Evolutionary conservation across 305 asterid genomes (phyloP).

Genomic region (Fraxinus baroniana): DNA sequence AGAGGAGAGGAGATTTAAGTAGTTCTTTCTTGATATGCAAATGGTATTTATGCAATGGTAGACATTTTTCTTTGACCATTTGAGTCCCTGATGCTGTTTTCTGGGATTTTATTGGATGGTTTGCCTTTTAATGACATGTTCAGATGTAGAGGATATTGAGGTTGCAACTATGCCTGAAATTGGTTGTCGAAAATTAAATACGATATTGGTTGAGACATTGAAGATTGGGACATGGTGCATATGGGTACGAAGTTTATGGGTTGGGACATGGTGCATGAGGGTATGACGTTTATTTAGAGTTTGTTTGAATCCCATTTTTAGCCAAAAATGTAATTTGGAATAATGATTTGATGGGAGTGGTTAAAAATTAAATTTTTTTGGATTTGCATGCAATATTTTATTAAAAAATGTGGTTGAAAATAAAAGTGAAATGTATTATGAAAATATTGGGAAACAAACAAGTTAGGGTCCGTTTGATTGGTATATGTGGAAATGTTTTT

Average conservation of each 20-base stretch:
- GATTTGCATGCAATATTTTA: too few relatives aligned
- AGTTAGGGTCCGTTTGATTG: background rate
- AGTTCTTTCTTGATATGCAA: background rate
- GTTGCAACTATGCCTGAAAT: conserved; percentile 7
- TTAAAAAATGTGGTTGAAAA: background rate
- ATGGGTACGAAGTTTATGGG: background rate
- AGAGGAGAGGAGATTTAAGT: background rate
- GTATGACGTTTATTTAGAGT: background rate
- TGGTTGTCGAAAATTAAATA: conserved; percentile 17
- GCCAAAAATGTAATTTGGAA: background rate
- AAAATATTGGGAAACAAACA: background rate
- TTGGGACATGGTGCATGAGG: background rate
- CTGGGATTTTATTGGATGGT: conserved; percentile 17
- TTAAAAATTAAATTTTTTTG: too few relatives aligned
- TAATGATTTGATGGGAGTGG: background rate
- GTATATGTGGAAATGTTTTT: too few relatives aligned
- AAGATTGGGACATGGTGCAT: background rate
- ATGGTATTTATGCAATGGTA: background rate
- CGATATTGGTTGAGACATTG: background rate
- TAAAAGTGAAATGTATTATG: too few relatives aligned
- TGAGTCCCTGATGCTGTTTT: background rate
- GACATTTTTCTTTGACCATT: background rate
- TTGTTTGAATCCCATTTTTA: too few relatives aligned
- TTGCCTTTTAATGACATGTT: conserved; percentile 15
- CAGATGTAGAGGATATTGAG: conserved; percentile 23